Base-by-base conservation (phyloP, 441 rosid species). In the Gossypium gossypioides region DNA sequence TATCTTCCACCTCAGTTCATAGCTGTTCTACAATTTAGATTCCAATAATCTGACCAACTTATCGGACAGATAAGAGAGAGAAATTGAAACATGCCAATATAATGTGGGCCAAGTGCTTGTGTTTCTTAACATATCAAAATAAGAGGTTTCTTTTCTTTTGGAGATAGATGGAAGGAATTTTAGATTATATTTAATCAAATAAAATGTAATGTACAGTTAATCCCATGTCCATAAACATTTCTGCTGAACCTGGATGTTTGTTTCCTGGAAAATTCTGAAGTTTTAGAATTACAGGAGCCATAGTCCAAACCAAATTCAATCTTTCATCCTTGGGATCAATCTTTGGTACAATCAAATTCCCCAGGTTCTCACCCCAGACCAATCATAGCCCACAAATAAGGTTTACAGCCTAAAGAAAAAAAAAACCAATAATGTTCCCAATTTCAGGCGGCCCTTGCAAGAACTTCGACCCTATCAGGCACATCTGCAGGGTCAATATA, bases 381-480 rank as follows among this genome's bases (percentile, higher is more conserved):
- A 4, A 66, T 48, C 40, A 46, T 6, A 46, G 7, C 24, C 44
- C 42, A 67, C 71, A 25, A 46, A 22, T 0, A 67, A 19, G 71
- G 25, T 42, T 50, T 19, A 54, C 50, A 42, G 34, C 4, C 52
- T 61, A 16, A 71, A 18, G 24, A 3, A 8, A 66, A 67, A 13
- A 29, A 32, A 2, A 3, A 9, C 5, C 25, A 16, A 9, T 6
- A 10, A 10, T 7, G 6, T 32, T 21, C 54, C 40, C 5, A 34
- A 44, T 3, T 24, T 84, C 84, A 90, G 80, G 97, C 96, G 72
- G 97, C 97, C 79, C 88, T 87, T 4, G 97, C 97, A 74, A 86
- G 84, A 74, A 84, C 82, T 69, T 86, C 83, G 64, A 86, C 83
- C 25, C 56, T 85, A 13, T 83, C 80, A 22, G 88, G 87, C 54